A percentile compares a stretch with the other conserved stretches of the same genome.
Evolutionary conservation across 2,329 filamentous ascomycete species (phyloP).

Genomic region (Fusarium solani-melongenae): DNA sequence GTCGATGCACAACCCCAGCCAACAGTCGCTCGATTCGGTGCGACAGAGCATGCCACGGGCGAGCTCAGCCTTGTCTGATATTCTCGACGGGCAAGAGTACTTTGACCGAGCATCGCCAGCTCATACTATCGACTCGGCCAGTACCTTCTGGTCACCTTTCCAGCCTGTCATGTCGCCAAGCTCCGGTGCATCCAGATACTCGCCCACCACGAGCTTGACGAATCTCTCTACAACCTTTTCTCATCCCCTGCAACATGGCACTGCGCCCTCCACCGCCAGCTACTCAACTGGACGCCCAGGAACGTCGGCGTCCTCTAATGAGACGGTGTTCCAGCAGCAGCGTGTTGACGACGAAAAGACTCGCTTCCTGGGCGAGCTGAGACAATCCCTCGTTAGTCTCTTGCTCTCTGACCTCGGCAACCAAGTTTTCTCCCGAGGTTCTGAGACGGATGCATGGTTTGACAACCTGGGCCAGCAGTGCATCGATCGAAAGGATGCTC

Average conservation of each 20-base stretch:
- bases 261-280: slow-evolving; percentile 58
- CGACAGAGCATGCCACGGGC: slow-evolving; percentile 70
- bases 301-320: slow-evolving; percentile 74
- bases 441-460: slow-evolving; percentile 94
- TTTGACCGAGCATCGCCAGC: slow-evolving; percentile 76
- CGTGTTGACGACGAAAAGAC: slow-evolving; percentile 75
- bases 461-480: slow-evolving; percentile 73
- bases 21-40: slow-evolving; percentile 76
- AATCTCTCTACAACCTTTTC: slow-evolving; percentile 66
- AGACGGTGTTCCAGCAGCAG: slow-evolving; percentile 74
- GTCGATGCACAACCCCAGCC: slow-evolving; percentile 71
- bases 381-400: slow-evolving; percentile 83
- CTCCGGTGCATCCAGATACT: slow-evolving; percentile 69
- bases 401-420: slow-evolving; percentile 90
- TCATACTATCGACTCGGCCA: slow-evolving; percentile 77
- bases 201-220: slow-evolving; percentile 70
- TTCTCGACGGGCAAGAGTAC: slow-evolving; percentile 76
- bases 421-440: slow-evolving; percentile 86
- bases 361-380: slow-evolving; percentile 80
- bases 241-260: slow-evolving; percentile 53
- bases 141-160: slow-evolving; percentile 92
- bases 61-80: slow-evolving; percentile 69
- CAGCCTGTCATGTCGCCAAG: slow-evolving; percentile 74
- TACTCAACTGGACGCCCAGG: slow-evolving; percentile 67
- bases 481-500: slow-evolving; percentile 69